Evolutionary conservation across 148 eudicot genomes (phyloP), one percentile per base, ranked within the genome.

Genomic region (Rhododendron ovatum): DNA sequence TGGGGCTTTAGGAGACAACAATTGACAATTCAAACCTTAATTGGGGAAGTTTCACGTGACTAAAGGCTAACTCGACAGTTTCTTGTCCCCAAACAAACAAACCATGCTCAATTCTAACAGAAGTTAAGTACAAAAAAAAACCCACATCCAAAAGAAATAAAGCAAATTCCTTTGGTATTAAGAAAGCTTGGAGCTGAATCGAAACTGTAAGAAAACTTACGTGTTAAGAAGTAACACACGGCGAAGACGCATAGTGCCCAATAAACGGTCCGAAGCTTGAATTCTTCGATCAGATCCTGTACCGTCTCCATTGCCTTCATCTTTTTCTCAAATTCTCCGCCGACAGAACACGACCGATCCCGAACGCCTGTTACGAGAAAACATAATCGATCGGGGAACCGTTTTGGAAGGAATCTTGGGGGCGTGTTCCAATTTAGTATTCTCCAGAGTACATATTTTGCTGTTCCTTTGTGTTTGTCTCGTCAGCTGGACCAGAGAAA

Each of bases 211-310:
- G n/a, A 61, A 55, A 17, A 81, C 98, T 89, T 91, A 97, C 98
- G 95, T 30, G 99, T 92, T 35, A 95, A 89, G 86, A 97, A 93
- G 88, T 95, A 97, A 65, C 94, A 85, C 50, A 97, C 89, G 43
- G 91, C 87, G 88, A 94, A 97, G 83, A 97, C 93, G 85, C 94
- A 95, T 1, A 97, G 87, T 3, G 87, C 91, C 98, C 99, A 96
- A 92, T 95, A 97, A 24, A 95, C 86, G 15, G 94, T 89, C 13
- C 98, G 98, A 90, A 94, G 87, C 90, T 97, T 97, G 55, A 94
- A 96, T 92, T 97, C 98, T 87, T 97, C 95, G 85, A 97, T 90
- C 63, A 97, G 98, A 97, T 95, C 98, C 51, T 91, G 92, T 41
- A 95, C 79, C 39, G 87, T 88, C 88, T 93, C 93, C 95, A 93